Conservation (phyloP, 768 basidiomycete genomes). For the Mycena vitilis region DNA sequence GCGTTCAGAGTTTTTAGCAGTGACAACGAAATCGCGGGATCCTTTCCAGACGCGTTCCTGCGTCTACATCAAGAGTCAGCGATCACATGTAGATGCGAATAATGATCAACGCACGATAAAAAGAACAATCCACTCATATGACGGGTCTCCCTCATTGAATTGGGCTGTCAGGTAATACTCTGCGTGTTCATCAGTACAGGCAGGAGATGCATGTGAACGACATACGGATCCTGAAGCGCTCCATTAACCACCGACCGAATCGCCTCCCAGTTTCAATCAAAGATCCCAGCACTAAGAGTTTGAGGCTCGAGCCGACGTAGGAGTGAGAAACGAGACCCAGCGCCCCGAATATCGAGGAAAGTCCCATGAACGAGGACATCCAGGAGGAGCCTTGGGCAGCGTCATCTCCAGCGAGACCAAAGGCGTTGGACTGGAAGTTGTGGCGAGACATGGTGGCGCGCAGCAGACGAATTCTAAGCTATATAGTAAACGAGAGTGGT, state of each 20-base stretch:
- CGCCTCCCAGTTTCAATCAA: slow-evolving; percentile 27
- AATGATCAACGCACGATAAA: slow-evolving; percentile 57
- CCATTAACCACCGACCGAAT: slow-evolving; percentile 42
- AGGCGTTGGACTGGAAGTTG: neutral
- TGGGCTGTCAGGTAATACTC: slow-evolving; percentile 59
- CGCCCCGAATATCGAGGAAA: slow-evolving; percentile 28
- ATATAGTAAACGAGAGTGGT: too few relatives aligned
- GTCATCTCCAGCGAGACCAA: neutral
- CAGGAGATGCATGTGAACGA: slow-evolving; percentile 8
- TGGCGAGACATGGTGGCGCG: too few relatives aligned
- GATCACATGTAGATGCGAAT: too few relatives aligned
- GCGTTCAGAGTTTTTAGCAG: slow-evolving; percentile 51
- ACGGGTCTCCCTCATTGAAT: slow-evolving; percentile 56
- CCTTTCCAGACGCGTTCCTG: slow-evolving; percentile 57
- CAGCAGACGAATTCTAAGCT: too few relatives aligned
- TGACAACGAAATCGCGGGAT: slow-evolving; percentile 54
- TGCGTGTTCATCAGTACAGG: slow-evolving; percentile 27
- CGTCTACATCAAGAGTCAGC: slow-evolving; percentile 42
- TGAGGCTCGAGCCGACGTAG: slow-evolving; percentile 30
- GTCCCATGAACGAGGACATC: slow-evolving; percentile 32
- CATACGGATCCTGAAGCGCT: slow-evolving; percentile 54
- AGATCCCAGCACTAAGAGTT: slow-evolving; percentile 25
- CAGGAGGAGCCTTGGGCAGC: slow-evolving; percentile 7
- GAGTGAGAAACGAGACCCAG: slow-evolving; percentile 22
- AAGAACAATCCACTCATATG: slow-evolving; percentile 61